Evolutionary conservation across 2,329 filamentous ascomycete genomes (phyloP).

Genomic region (Hortaea werneckii): DNA sequence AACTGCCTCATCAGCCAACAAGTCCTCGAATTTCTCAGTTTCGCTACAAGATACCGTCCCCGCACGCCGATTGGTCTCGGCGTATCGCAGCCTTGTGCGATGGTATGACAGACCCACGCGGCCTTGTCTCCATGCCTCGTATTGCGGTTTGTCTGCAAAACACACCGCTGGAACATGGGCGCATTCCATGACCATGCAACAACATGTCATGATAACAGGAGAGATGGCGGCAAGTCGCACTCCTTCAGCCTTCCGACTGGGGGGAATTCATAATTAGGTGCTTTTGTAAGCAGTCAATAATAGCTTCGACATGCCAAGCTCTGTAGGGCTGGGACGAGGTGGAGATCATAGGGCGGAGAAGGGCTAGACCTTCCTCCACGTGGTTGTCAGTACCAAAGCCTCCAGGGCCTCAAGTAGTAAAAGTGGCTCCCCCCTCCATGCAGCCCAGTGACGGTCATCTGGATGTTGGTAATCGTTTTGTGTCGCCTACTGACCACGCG

Average conservation of each 20-base stretch:
- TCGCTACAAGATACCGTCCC: neutral
- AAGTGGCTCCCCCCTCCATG: neutral
- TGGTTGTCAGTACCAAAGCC: neutral
- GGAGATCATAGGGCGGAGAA: neutral
- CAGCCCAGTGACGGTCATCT: neutral
- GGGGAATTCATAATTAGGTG: neutral
- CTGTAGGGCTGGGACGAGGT: neutral
- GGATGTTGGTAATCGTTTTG: too few relatives aligned
- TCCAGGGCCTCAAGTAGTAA: neutral
- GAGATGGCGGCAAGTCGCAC: neutral
- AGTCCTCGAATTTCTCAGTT: too few relatives aligned
- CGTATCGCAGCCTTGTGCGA: neutral
- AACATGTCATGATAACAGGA: neutral
- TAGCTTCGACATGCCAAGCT: neutral
- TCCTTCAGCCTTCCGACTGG: neutral
- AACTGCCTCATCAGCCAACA: too few relatives aligned
- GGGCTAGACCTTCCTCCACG: neutral
- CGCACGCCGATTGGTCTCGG: neutral
- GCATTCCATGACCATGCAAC: neutral
- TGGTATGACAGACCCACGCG: too few relatives aligned
- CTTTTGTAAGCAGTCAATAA: neutral
- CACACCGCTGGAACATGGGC: neutral
- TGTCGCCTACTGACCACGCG: too few relatives aligned
- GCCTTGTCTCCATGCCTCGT: too few relatives aligned
- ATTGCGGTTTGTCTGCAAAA: neutral